Evolutionary conservation across 768 basidiomycete genomes (phyloP), one percentile per base, ranked within the genome.

Genomic region (Glaciozyma martinii): DNA sequence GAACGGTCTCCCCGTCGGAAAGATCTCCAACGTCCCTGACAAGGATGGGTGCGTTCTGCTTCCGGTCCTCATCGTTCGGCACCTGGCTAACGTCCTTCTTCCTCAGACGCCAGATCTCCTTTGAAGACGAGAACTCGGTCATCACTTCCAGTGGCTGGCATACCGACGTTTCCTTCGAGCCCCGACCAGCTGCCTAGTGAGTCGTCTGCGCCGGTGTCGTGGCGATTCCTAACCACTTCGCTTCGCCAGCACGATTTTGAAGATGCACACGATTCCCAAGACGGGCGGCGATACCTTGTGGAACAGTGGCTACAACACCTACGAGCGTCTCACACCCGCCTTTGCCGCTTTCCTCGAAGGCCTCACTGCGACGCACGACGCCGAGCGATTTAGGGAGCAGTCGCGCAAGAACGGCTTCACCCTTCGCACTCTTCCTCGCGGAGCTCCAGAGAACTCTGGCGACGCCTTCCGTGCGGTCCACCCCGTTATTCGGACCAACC

Each of bases 401-500:
- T 74, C 76, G 1, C 62, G 64, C 6, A 57, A 63, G 15, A 68
- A 72, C 56, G 76, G 76, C 9, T 73, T 70, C 68, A 66, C 70
- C 42, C 71, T 78, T 25, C 64, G 68, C 13, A 70, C 68, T 19
- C 65, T 61, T 29, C 71, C 73, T 21, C 72, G 77, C 12, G 77
- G 77, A 0, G 59, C 68, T 30, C 77, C 77, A 6, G 57, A 73
- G 18, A 78, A 78, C 63, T 27, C 44, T 1, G 77, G 77, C 9
- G 75, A 74, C 49, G 74, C 73, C 23, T 69, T 78, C 59, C 62
- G 68, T 13, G 74, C 77, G 1, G 47, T 56, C 3, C 77, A 77
- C 62, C 77, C 77, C 3, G 63, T 78, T 47, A 65, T 78, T 15
- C 66, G 76, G 37, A 77, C 76, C 27, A 77, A 76, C 64, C 76